Conservation (phyloP, 169 alveolate species). For the Plasmodium gonderi region DNA sequence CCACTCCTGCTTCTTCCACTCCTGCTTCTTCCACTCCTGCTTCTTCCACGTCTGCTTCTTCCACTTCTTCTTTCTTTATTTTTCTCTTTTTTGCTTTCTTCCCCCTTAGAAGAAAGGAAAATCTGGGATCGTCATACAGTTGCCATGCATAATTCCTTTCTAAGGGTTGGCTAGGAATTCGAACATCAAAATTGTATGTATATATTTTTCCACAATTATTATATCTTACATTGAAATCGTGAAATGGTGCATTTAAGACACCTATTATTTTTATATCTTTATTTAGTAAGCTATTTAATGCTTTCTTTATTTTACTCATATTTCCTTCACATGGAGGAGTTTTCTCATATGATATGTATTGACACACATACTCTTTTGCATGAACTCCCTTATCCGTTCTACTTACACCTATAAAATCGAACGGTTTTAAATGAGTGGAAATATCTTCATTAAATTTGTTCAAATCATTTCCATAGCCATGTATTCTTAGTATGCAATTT, state of each 20-base stretch:
- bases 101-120: conserved; percentile 21
- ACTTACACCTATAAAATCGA: conserved; percentile 82
- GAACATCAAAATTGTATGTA: conserved; percentile 78
- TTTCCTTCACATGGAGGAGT: conserved; percentile 78
- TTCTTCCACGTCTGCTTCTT: background rate
- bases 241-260: conserved; percentile 74
- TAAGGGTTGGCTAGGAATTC: conserved; percentile 77
- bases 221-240: conserved; percentile 77
- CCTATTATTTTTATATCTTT: conserved; percentile 78
- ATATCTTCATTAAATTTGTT: background rate
- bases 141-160: conserved; percentile 85
- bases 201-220: conserved; percentile 83
- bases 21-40: no score
- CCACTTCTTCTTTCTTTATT: background rate
- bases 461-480: conserved; percentile 75
- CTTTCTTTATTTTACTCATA: conserved; percentile 70
- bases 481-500: conserved; percentile 77
- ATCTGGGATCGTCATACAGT: conserved; percentile 75
- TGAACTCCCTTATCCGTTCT: conserved; percentile 87
- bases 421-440: conserved; percentile 18
- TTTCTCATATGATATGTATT: conserved; percentile 80
- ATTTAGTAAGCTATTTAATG: conserved; percentile 78
- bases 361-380: conserved; percentile 82
- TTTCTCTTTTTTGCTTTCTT: background rate
- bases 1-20: no score